Base-by-base conservation (phyloP, 108 stramenopile species). In the Nitzschia sp. region DNA sequence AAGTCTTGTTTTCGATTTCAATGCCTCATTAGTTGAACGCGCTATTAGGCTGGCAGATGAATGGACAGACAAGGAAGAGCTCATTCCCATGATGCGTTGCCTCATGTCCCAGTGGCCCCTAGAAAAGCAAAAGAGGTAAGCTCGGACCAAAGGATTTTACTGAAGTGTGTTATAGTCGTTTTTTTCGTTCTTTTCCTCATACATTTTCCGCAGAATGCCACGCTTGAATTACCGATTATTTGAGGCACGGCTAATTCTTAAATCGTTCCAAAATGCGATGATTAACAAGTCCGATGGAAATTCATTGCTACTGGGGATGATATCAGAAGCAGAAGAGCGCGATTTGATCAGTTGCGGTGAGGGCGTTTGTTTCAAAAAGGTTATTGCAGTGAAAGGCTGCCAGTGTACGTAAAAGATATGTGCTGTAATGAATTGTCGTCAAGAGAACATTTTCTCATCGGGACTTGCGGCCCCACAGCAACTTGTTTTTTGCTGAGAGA, bases 1-100 rank as follows among this genome's bases (percentile, higher is more conserved):
- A 14, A 65, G 72, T 22, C 34, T 69, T 38, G 63, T 79, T 20
- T 72, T 79, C 34, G 78, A 79, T 70, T 73, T 73, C 43, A 61
- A 50, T 46, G 79, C 73, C 17, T 71, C 70, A 0, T 62, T 71
- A 46, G 63, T 67, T n/a, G 70, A 80, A 40, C 39, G 65, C 19
- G 66, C 65, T 0, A 56, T 80, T 15, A 59, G 70, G 48, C 39
- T 65, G 3, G 34, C 34, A 0, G 79, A 75, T 19, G 48, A 53
- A 41, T 41, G 50, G 22, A 66, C 71, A 24, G 34, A 62, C 39
- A 51, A 41, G 21, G 51, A 44, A 26, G 79, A 75, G 29, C 51
- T 74, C 51, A 29, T 80, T 20, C 69, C 71, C 10, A 61, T 67
- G 1, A 21, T 74, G 20, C 51, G 61, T 12, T 41, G 51, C 15